Evolutionary conservation across 1,284 basidiomycete species (phyloP).

Genomic region (Vanrija pseudolonga): DNA sequence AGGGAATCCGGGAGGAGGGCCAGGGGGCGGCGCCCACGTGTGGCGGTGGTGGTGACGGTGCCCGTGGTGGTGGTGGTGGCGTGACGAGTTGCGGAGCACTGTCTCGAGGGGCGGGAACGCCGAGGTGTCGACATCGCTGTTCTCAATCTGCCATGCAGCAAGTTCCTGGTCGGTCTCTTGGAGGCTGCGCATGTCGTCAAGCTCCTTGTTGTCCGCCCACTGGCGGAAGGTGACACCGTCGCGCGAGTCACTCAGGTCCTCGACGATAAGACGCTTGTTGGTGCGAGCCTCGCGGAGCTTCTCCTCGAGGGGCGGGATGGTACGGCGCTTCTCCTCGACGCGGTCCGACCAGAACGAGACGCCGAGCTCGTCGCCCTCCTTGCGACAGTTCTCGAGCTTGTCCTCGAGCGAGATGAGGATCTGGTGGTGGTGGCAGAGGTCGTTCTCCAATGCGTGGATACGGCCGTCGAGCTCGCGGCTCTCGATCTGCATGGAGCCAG

Average conservation of each 20-base stretch:
- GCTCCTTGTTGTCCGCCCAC: slow-evolving; percentile 21
- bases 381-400: slow-evolving; percentile 26
- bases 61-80: slow-evolving; percentile 1
- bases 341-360: slow-evolving; percentile 38
- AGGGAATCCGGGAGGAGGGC: slow-evolving; percentile 3
- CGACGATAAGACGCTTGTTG: slow-evolving; percentile 21
- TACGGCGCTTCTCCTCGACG: slow-evolving; percentile 33
- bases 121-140: slow-evolving; percentile 7
- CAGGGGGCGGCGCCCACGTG: slow-evolving; percentile 6
- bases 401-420: slow-evolving; percentile 37
- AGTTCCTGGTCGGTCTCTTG: slow-evolving; percentile 33
- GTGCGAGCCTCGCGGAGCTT: slow-evolving; percentile 16
- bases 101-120: slow-evolving; percentile 41
- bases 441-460: slow-evolving; percentile 27
- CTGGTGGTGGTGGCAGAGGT: slow-evolving; percentile 27
- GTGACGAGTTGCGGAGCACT: slow-evolving; percentile 17
- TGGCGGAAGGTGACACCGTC: slow-evolving; percentile 22
- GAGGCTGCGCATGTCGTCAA: slow-evolving; percentile 7
- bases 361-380: slow-evolving; percentile 29
- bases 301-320: slow-evolving; percentile 25
- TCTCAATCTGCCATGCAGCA: slow-evolving; percentile 35
- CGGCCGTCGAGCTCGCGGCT: slow-evolving; percentile 22
- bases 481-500: slow-evolving; percentile 26
- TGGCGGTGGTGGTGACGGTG: slow-evolving; percentile 2
- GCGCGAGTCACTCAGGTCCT: slow-evolving; percentile 24